A percentile compares a stretch with the other conserved stretches of the same genome.
Evolutionary conservation across 371 early-diverging fungal species (phyloP).

Genomic region (Lichtheimia corymbifera): DNA sequence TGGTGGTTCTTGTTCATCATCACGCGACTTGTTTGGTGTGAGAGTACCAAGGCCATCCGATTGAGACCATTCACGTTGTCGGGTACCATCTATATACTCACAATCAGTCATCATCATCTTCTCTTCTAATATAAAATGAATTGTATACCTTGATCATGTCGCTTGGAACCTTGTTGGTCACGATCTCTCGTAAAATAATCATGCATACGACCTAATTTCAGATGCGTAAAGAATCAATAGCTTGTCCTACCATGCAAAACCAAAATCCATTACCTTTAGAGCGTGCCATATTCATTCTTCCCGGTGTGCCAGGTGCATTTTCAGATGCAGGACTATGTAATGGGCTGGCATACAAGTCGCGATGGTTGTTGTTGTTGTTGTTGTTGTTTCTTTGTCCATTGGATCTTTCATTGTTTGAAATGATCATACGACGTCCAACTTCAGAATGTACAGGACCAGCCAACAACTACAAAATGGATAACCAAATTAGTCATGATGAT

Average conservation of each 20-base stretch:
- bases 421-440: slow-evolving; percentile 39
- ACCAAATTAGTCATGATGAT: background rate
- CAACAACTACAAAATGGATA: slow-evolving; percentile 34
- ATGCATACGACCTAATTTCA: slow-evolving; percentile 22
- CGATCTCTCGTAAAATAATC: slow-evolving; percentile 27
- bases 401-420: slow-evolving; percentile 14
- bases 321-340: slow-evolving; percentile 43
- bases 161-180: slow-evolving; percentile 16
- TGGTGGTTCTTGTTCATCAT: slow-evolving; percentile 17
- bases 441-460: slow-evolving; percentile 60
- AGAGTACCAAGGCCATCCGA: slow-evolving; percentile 14
- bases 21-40: slow-evolving; percentile 16
- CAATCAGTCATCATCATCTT: background rate
- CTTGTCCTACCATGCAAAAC: background rate
- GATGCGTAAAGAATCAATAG: background rate
- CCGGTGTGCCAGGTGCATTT: slow-evolving; percentile 32
- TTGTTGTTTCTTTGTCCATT: slow-evolving; percentile 16
- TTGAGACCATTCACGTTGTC: slow-evolving; percentile 23
- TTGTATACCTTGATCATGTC: slow-evolving; percentile 19
- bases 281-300: slow-evolving; percentile 23
- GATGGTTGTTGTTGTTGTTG: slow-evolving; percentile 23
- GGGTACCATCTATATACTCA: slow-evolving; percentile 5
- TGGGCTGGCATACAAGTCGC: slow-evolving; percentile 36
- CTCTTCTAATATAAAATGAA: background rate
- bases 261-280: slow-evolving; percentile 19